phyloP scores from a whole-genome alignment of 1,284 basidiomycete species.

The Ganoderma meredithae region DNA sequence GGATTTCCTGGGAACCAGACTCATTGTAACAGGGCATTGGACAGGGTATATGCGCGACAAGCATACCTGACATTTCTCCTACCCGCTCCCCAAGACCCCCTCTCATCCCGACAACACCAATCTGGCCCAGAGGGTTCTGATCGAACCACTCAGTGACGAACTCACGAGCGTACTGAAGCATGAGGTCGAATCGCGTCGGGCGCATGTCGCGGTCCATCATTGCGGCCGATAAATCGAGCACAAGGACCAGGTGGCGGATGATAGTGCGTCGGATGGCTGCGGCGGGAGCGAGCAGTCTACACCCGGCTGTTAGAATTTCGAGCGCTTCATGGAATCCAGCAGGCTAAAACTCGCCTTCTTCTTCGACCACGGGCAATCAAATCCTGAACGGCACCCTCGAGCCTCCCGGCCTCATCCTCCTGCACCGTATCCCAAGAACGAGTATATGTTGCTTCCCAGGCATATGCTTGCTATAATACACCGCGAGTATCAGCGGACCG shows the following conservation, averaged over 20 bases:
- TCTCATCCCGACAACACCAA: constrained; percentile 92
- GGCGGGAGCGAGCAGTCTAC: constrained; percentile 79
- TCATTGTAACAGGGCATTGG: constrained; percentile 39
- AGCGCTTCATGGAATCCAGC: constrained; percentile 4
- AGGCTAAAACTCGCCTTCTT: constrained; percentile 63
- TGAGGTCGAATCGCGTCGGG: constrained; percentile 90
- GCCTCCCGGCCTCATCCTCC: constrained; percentile 93
- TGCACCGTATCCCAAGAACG: constrained; percentile 97
- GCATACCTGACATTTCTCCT: constrained; percentile 87
- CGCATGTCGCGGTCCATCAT: constrained; percentile 98
- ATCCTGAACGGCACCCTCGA: constrained; percentile 90
- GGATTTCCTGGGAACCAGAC: constrained; percentile 78
- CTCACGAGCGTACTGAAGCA: constrained; percentile 87
- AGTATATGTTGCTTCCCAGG: constrained; percentile 96
- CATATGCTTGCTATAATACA: constrained; percentile 74
- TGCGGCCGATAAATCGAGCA: constrained; percentile 89
- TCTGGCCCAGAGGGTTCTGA: constrained; percentile 98
- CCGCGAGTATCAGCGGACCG: background rate
- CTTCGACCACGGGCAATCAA: constrained; percentile 87
- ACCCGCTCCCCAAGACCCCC: constrained; percentile 88
- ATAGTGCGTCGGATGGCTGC: constrained; percentile 93
- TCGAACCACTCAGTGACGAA: constrained; percentile 99
- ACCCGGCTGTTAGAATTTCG: background rate
- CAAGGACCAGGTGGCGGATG: constrained; percentile 92
- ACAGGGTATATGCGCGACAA: constrained; percentile 9